Percentiles rank a stretch among this genome's conserved stretches.
Evolutionary conservation across 371 early-diverging fungal genomes (phyloP).

Genomic region (Thermomucor indicae-seudaticae): DNA sequence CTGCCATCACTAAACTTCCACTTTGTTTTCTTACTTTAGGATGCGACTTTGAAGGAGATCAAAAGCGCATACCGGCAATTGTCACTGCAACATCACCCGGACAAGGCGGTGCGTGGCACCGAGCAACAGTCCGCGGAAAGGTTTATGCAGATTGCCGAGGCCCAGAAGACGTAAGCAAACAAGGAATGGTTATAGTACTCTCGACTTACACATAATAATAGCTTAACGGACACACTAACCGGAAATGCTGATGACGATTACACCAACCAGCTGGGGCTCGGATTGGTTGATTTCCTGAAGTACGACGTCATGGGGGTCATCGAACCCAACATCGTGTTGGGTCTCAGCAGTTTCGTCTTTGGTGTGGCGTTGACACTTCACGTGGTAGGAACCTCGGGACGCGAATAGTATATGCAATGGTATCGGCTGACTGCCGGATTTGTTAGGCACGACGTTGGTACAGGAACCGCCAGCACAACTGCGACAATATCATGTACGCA

Average conservation of each 20-base stretch:
- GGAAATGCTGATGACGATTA: too few relatives aligned
- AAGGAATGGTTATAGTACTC: too few relatives aligned
- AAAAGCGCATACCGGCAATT: conserved; percentile 73
- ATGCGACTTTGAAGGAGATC: conserved; percentile 57
- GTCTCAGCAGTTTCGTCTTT: conserved; percentile 81
- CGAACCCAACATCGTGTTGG: conserved; percentile 72
- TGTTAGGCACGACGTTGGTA: conserved; percentile 92
- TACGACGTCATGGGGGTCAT: conserved; percentile 86
- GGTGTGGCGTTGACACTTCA: conserved; percentile 85
- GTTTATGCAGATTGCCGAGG: conserved; percentile 83
- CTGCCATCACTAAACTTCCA: too few relatives aligned
- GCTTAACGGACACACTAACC: too few relatives aligned
- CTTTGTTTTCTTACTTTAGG: too few relatives aligned
- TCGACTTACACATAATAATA: too few relatives aligned
- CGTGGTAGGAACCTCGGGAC: conserved; percentile 52
- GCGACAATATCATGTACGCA: conserved; percentile 79
- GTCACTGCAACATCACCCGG: conserved; percentile 79
- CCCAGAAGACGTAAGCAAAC: conserved; percentile 74
- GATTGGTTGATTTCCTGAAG: too few relatives aligned
- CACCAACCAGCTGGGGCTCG: too few relatives aligned
- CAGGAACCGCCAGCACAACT: conserved; percentile 79
- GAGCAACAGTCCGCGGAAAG: conserved; percentile 58
- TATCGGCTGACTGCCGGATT: background rate
- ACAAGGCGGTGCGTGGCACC: conserved; percentile 68
- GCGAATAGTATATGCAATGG: background rate